Evolutionary conservation across 176 grass and related monocot genomes (phyloP), one percentile per base, ranked within the genome.

Genomic region (Oryza punctata): DNA sequence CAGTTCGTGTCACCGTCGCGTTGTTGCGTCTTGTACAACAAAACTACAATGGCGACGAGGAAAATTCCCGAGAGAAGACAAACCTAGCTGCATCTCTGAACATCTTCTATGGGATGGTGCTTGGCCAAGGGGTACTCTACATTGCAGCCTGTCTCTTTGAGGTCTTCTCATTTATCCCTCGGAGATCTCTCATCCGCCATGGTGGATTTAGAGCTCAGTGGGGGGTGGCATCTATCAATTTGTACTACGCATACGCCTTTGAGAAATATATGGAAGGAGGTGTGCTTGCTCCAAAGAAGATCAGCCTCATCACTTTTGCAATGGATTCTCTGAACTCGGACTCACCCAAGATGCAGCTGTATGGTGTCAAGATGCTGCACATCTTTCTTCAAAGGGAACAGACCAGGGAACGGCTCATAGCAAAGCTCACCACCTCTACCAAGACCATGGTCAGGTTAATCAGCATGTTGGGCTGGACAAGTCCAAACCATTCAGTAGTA

Each of bases 81-180:
- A 80, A 50, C 16, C 44, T 69, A 0, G 0, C 0, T 1, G 1
- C 21, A 70, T 70, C 66, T 38, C 46, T 70, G 1, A 25, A 5
- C 7, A 81, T 81, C 8, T 81, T 70, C 78, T 81, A 81, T 0
- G 5, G 21, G 21, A 70, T 81, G 66, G 66, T 70, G 30, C 47
- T 81, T 70, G 78, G 46, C 15, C 78, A 81, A 81, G 79, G 79
- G 18, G 28, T 70, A 25, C 21, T 81, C 11, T 41, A 70, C 50
- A 9, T 70, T 16, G 1, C 57, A 1, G 67, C 49, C 6, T 25
- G 67, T n/a, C 21, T 71, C 19, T 29, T 81, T 0, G 32, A 81
- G 67, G 6, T 81, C 8, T 70, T 81, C 3, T 71, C 2, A 0
- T 60, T 70, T 46, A 71, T 81, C 67, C 79, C 79, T 27, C 79